Percentiles rank a stretch among this genome's conserved stretches.
Conservation (phyloP, 75 land plant species). For the Chamaecyparis obtusa region DNA sequence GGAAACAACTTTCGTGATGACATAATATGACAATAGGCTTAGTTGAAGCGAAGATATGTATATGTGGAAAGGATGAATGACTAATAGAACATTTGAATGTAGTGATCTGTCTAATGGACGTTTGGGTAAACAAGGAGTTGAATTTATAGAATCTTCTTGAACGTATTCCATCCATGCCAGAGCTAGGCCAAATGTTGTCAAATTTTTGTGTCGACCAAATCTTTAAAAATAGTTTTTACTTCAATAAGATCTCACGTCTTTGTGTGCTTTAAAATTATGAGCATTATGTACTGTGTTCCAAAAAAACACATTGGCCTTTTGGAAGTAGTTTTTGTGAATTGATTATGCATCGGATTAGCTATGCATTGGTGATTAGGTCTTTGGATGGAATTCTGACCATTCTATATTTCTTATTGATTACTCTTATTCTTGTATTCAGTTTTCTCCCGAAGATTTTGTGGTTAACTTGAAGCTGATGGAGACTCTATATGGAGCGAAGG, state of each 20-base stretch:
- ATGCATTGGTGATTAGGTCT: background rate
- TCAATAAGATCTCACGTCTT: background rate
- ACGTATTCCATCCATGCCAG: background rate
- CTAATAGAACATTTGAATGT: background rate
- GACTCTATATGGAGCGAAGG: constrained; percentile 89
- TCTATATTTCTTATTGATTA: background rate
- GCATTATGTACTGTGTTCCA: background rate
- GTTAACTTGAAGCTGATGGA: constrained; percentile 83
- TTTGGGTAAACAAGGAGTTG: background rate
- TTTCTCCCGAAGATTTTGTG: constrained; percentile 75
- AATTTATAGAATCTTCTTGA: background rate
- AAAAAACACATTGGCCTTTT: background rate
- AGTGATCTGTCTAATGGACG: background rate
- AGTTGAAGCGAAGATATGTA: background rate
- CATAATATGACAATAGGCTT: background rate
- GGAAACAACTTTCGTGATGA: background rate
- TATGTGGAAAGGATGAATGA: background rate
- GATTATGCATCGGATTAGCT: background rate
- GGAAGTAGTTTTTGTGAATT: background rate
- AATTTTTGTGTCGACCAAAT: too few relatives aligned
- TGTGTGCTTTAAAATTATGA: background rate
- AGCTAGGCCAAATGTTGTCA: too few relatives aligned
- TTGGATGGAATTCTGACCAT: background rate
- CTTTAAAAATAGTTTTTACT: background rate
- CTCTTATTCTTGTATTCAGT: constrained; percentile 25